These are phyloP conservation scores for Trichoderma sp. DNA, from an alignment of 2,329 filamentous ascomycete genomes.

Conservation along the genomic window DNA sequence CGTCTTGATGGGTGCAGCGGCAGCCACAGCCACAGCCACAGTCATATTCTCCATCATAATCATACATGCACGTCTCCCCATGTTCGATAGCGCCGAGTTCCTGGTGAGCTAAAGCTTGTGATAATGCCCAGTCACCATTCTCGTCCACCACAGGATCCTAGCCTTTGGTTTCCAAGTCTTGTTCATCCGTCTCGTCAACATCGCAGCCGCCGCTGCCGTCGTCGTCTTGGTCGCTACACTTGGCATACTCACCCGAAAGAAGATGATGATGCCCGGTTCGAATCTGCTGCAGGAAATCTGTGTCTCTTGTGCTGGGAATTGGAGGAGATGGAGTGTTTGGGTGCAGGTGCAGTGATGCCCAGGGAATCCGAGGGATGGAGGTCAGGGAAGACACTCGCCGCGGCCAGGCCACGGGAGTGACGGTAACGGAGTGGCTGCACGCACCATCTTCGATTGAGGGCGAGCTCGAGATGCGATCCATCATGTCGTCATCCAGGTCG, in stretches of 20 bases:
- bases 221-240: constrained; percentile 25
- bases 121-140: neutral
- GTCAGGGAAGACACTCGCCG: constrained; percentile 47
- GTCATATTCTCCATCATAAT: neutral
- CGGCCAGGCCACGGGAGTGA: constrained; percentile 45
- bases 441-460: constrained; percentile 99
- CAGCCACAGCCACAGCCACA: constrained; percentile 30
- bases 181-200: neutral
- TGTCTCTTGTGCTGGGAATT: constrained; percentile 28
- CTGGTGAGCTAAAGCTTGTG: neutral
- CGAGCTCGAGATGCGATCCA: constrained; percentile 98
- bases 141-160: constrained; percentile 23
- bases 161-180: constrained; percentile 17
- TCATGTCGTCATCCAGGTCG: constrained; percentile 85
- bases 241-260: constrained; percentile 44
- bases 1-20: constrained; percentile 24
- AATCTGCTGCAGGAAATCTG: constrained; percentile 10
- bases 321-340: constrained; percentile 31
- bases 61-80: neutral
- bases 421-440: constrained; percentile 56
- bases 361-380: constrained; percentile 38
- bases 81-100: neutral
- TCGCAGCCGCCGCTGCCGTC: constrained; percentile 25
- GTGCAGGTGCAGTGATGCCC: constrained; percentile 34
- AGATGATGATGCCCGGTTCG: constrained; percentile 40